Evolutionary conservation across 768 basidiomycete genomes (phyloP), one percentile per base, ranked within the genome.

Genomic region (Psilocybe azurescens): DNA sequence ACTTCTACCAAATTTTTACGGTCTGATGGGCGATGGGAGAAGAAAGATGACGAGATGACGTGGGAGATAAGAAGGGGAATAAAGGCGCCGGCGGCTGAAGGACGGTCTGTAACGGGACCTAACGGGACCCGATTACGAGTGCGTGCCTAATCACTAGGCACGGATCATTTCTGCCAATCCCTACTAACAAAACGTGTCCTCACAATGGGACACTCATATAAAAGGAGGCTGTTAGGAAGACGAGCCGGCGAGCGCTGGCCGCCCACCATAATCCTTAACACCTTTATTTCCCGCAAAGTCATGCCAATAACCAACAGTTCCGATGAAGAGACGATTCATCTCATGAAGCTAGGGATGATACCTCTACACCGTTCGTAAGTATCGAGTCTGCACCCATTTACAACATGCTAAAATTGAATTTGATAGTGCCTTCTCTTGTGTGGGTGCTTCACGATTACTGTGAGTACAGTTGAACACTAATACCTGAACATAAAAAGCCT

Each of bases 361-460:
- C 56, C 56, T 33, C 16, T 49, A 50, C 32, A 36, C 33, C n/a
- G 56, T 58, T 28, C 3, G 56, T 58, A 39, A 58, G 56, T 58
- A 9, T 11, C 20, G 10, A 14, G 16, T 30, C 39, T 30, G 18
- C 39, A 46, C 16, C 28, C 9, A 30, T 11, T 10, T 41, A 13
- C 13, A n/a, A 20, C 24, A n/a, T 20, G 30, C 44, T 48, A 6
- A 38, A 14, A 5, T 30, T n/a, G 7, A 38, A 30, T 11, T 10
- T 13, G 16, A 10, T 11, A 58, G 56, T 58, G 14, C 24, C 56
- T 50, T 47, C 56, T 18, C 56, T 58, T n/a, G 46, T 47, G 8
- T 58, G 56, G 56, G 33, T 50, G 3, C 56, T 58, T 18, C 56
- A 58, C 30, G 56, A 58, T 28, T 58, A 58, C 32, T 58, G 56